Percentiles rank a stretch among this genome's conserved stretches.
Evolutionary conservation across 2,329 filamentous ascomycete species (phyloP).

Genomic region (Colletotrichum eremochloae): DNA sequence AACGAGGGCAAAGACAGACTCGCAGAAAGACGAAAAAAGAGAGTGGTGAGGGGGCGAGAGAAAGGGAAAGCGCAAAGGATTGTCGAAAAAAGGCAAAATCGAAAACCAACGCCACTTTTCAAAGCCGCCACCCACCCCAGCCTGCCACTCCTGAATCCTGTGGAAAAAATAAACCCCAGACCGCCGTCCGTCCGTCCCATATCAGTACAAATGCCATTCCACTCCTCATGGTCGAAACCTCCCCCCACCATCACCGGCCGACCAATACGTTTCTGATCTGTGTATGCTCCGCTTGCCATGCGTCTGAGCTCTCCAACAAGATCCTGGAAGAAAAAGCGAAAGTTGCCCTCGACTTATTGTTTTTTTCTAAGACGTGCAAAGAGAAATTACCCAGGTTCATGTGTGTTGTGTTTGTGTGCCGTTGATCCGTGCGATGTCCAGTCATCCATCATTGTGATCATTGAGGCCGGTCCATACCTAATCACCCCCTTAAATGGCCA

Average conservation of each 20-base stretch:
- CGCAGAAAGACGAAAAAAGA: not conserved
- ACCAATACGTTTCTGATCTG: not conserved
- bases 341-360: conserved; percentile 8
- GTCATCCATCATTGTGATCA: conserved; percentile 37
- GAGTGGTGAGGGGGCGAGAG: not conserved
- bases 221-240: not conserved
- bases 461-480: conserved; percentile 19
- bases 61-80: not conserved
- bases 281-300: not conserved
- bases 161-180: not conserved
- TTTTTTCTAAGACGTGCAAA: conserved; percentile 6
- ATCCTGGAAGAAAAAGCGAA: conserved; percentile 4
- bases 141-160: conserved; percentile 3
- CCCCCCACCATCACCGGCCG: not conserved
- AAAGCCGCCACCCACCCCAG: conserved; percentile 8
- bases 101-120: conserved; percentile 12
- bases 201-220: conserved; percentile 5
- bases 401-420: conserved; percentile 18
- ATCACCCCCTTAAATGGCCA: not conserved
- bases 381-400: conserved; percentile 18
- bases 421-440: conserved; percentile 40
- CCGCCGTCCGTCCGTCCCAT: conserved; percentile 2
- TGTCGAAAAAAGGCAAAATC: not conserved
- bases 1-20: not conserved
- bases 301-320: not conserved